Percentiles rank a stretch among this genome's conserved stretches.
Evolutionary conservation across 148 eudicot species (phyloP).

Genomic region (Chenopodium berlandieri): DNA sequence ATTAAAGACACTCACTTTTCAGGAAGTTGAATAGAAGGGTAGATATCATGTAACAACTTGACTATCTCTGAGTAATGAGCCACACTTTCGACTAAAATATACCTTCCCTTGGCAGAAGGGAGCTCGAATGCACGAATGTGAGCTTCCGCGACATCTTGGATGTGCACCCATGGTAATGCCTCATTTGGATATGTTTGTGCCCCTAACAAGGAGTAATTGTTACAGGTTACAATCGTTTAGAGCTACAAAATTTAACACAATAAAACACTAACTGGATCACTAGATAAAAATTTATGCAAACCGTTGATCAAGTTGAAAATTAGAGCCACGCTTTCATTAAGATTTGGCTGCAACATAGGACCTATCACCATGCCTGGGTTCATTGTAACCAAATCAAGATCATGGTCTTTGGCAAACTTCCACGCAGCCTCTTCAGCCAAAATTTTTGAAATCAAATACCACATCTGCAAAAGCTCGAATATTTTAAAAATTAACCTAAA

Average conservation of each 20-base stretch:
- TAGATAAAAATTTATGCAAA: neutral
- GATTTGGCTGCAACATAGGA: conserved; percentile 36
- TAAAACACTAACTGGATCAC: too few species aligned
- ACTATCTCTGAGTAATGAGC: conserved; percentile 24
- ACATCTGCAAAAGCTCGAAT: conserved; percentile 17
- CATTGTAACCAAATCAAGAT: conserved; percentile 29
- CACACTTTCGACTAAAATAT: conserved; percentile 42
- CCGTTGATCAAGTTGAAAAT: conserved; percentile 29
- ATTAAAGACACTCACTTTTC: conserved; percentile 31
- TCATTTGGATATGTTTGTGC: conserved; percentile 20
- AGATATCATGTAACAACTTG: conserved; percentile 34
- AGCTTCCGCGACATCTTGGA: conserved; percentile 53
- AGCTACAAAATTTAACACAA: too few species aligned
- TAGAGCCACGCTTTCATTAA: conserved; percentile 25
- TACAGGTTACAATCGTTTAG: neutral
- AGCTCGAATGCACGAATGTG: conserved; percentile 56
- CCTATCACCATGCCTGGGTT: conserved; percentile 41
- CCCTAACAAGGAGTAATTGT: conserved; percentile 26
- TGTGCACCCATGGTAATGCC: conserved; percentile 39
- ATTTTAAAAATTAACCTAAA: neutral
- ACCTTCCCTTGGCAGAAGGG: conserved; percentile 58
- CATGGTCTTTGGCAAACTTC: conserved; percentile 32
- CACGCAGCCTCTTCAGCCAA: conserved; percentile 49
- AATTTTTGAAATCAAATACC: conserved; percentile 37
- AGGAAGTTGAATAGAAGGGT: conserved; percentile 39